Evolutionary conservation across 2,329 filamentous ascomycete species (phyloP).

Genomic region (Epichloe uncinata): DNA sequence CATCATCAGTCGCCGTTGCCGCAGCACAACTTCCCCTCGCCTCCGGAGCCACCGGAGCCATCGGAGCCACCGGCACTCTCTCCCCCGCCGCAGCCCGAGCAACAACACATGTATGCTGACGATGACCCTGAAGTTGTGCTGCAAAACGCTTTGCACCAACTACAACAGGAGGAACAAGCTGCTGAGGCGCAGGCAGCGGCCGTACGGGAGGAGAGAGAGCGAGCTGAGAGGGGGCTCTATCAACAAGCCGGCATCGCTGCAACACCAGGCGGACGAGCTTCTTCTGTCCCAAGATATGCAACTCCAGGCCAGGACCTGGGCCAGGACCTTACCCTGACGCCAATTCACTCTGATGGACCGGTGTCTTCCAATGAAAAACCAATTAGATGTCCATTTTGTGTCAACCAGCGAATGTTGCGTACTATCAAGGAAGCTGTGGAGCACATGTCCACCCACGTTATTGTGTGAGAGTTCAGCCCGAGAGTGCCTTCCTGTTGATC

Average conservation of each 20-base stretch:
- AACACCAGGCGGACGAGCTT: slow-evolving; percentile 16
- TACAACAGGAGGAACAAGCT: slow-evolving; percentile 46
- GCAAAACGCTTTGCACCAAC: slow-evolving; percentile 43
- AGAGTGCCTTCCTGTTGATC: not conserved
- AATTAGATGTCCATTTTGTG: slow-evolving; percentile 45
- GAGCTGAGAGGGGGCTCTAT: slow-evolving; percentile 27
- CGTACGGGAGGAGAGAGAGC: slow-evolving; percentile 38
- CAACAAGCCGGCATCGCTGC: slow-evolving; percentile 19
- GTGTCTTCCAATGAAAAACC: slow-evolving; percentile 34
- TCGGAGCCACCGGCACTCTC: slow-evolving; percentile 11
- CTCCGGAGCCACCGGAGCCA: slow-evolving; percentile 10
- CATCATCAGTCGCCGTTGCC: slow-evolving; percentile 12
- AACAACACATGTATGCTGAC: slow-evolving; percentile 25
- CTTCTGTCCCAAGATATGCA: slow-evolving; percentile 20
- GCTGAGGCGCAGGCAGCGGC: slow-evolving; percentile 44
- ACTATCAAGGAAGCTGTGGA: slow-evolving; percentile 49
- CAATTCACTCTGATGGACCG: slow-evolving; percentile 37
- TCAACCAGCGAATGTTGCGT: slow-evolving; percentile 47
- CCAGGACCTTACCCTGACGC: slow-evolving; percentile 37
- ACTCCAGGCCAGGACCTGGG: slow-evolving; percentile 22
- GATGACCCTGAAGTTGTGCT: slow-evolving; percentile 46
- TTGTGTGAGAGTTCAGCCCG: slow-evolving; percentile 26
- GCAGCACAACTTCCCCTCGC: slow-evolving; percentile 5
- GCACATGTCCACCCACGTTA: slow-evolving; percentile 48
- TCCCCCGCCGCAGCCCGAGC: not conserved